Conservation (phyloP, 2,329 filamentous ascomycete genomes). For the Coleophoma cylindrospora region DNA sequence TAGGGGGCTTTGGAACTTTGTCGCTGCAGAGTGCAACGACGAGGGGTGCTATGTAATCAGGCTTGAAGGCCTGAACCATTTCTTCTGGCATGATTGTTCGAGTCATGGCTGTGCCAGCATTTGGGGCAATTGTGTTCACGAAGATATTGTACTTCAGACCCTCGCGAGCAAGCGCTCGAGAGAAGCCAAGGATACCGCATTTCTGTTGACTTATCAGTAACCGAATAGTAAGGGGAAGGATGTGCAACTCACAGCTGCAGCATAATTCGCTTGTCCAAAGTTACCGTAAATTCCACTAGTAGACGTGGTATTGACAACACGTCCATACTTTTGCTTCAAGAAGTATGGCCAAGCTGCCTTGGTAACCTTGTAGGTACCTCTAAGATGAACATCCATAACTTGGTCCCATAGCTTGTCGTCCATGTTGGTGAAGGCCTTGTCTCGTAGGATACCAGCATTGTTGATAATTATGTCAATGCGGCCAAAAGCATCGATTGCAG, state of each 20-base stretch:
- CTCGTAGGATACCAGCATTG: constrained; percentile 95
- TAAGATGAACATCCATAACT: constrained; percentile 86
- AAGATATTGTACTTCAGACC: constrained; percentile 97
- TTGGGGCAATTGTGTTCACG: constrained; percentile 97
- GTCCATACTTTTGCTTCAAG: constrained; percentile 97
- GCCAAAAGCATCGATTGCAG: constrained; percentile 87
- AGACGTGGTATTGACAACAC: constrained; percentile 93
- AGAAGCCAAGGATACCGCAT: constrained; percentile 92
- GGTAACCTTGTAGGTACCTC: constrained; percentile 92
- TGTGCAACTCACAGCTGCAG: constrained; percentile 64
- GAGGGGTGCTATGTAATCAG: constrained; percentile 92
- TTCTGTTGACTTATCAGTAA: constrained; percentile 44
- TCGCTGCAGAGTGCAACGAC: constrained; percentile 83
- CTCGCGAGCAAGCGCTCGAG: constrained; percentile 85
- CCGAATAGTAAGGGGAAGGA: too few species aligned
- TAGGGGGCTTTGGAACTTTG: constrained; percentile 77
- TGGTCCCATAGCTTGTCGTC: constrained; percentile 89
- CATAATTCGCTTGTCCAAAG: constrained; percentile 98
- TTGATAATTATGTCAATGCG: constrained; percentile 94
- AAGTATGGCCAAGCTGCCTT: constrained; percentile 98
- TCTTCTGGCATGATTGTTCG: constrained; percentile 92
- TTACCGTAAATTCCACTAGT: constrained; percentile 98
- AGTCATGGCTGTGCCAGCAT: constrained; percentile 94
- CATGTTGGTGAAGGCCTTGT: constrained; percentile 99
- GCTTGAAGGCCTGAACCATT: constrained; percentile 98